These are phyloP conservation scores for Chlorencoelia australis DNA, from an alignment of 2,329 filamentous ascomycete genomes.

Conservation along the genomic window DNA sequence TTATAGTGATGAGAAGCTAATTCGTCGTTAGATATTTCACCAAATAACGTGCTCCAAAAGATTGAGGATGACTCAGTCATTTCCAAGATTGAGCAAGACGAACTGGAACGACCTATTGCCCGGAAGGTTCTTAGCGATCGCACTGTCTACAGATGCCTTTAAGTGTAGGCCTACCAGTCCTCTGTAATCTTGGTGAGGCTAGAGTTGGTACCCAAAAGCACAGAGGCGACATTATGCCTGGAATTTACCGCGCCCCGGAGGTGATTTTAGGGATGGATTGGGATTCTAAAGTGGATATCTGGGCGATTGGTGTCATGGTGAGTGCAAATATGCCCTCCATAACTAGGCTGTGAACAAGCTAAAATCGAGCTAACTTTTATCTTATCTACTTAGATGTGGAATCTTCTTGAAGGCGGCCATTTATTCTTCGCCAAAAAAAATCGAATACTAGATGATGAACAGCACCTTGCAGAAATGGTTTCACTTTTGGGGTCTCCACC, in stretches of 20 bases:
- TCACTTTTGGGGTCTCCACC: constrained; percentile 36
- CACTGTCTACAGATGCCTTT: constrained; percentile 32
- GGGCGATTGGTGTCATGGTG: constrained; percentile 42
- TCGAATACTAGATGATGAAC: constrained; percentile 10
- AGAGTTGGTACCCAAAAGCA: constrained; percentile 29
- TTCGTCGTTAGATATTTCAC: constrained; percentile 32
- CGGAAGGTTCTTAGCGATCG: constrained; percentile 33
- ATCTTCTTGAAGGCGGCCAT: constrained; percentile 36
- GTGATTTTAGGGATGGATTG: constrained; percentile 38
- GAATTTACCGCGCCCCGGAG: constrained; percentile 34
- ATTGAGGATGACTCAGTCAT: constrained; percentile 29
- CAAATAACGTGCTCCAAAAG: constrained; percentile 36
- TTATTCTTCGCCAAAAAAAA: constrained; percentile 30
- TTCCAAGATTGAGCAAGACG: constrained; percentile 30
- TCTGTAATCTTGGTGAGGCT: constrained; percentile 42
- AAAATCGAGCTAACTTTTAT: constrained; percentile 3
- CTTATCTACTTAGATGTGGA: constrained; percentile 33
- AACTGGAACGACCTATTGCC: constrained; percentile 31
- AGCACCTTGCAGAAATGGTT: constrained; percentile 40
- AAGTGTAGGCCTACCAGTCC: constrained; percentile 27
- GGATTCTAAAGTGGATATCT: constrained; percentile 40
- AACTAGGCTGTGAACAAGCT: constrained; percentile 4
- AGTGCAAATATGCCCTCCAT: constrained; percentile 12
- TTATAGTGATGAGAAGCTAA: constrained; percentile 10
- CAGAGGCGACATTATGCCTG: constrained; percentile 30